These are phyloP conservation scores for Colletotrichum sublineola DNA, from an alignment of 2,329 filamentous ascomycete genomes.

Conservation along the genomic window DNA sequence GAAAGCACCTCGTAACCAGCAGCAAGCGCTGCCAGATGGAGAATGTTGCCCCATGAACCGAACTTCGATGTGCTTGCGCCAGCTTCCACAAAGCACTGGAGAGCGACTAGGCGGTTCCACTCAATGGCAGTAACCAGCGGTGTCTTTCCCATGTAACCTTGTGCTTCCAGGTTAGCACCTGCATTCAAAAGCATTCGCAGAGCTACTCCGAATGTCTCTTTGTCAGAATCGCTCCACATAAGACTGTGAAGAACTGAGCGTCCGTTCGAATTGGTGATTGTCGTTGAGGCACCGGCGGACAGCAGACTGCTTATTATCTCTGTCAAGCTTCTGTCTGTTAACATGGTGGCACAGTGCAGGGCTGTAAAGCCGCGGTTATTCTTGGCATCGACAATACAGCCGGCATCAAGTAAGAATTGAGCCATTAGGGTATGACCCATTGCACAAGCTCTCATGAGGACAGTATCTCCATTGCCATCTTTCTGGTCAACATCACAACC, in stretches of 20 bases:
- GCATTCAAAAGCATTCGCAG: constrained; percentile 3
- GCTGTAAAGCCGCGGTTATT: rapidly evolving
- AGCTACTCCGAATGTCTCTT: rapidly evolving
- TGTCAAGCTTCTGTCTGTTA: neutral
- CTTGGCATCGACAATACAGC: neutral
- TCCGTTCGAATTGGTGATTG: rapidly evolving
- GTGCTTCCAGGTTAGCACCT: neutral
- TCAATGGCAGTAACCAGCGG: neutral
- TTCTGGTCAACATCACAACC: neutral
- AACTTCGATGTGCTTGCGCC: rapidly evolving
- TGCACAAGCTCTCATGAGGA: rapidly evolving
- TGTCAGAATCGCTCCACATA: rapidly evolving
- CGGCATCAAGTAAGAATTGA: neutral
- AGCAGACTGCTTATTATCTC: neutral
- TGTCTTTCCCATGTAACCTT: rapidly evolving
- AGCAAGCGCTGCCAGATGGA: neutral
- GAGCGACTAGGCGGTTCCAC: rapidly evolving
- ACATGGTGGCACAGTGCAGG: rapidly evolving
- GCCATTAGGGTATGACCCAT: neutral
- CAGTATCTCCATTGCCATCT: neutral
- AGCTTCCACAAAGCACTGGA: neutral
- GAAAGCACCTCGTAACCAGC: rapidly evolving
- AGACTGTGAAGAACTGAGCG: neutral
- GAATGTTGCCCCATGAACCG: rapidly evolving
- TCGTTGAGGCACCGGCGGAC: neutral